Percentiles rank a stretch among this genome's conserved stretches.
phyloP scores from a whole-genome alignment of 1,284 basidiomycete genomes.

The Coriolopsis trogii region DNA sequence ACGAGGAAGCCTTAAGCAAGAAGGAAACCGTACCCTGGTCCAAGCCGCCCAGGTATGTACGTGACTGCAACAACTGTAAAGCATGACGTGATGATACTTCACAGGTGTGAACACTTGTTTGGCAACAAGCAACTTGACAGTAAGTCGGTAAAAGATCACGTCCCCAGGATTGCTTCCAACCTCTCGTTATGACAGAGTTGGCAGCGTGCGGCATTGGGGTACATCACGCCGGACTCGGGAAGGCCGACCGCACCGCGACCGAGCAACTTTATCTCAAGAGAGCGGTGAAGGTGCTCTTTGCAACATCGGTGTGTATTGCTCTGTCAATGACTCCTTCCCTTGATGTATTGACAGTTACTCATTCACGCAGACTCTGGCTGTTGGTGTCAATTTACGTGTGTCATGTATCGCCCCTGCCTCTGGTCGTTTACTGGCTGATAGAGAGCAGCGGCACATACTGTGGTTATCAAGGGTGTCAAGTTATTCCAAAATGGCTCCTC shows the following conservation, averaged over 20 bases:
- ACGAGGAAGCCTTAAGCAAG: slow-evolving; percentile 54
- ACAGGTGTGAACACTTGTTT: slow-evolving; percentile 57
- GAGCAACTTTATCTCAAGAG: slow-evolving; percentile 75
- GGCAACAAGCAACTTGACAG: slow-evolving; percentile 65
- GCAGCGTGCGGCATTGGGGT: slow-evolving; percentile 74
- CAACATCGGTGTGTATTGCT: slow-evolving; percentile 60
- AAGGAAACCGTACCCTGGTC: slow-evolving; percentile 67
- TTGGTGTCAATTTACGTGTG: slow-evolving; percentile 87
- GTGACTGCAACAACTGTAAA: background rate
- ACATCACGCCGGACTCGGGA: slow-evolving; percentile 85
- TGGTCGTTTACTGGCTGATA: background rate
- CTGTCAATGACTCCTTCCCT: slow-evolving; percentile 6
- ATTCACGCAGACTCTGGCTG: slow-evolving; percentile 71
- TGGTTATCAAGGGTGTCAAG: slow-evolving; percentile 83
- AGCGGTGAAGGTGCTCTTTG: slow-evolving; percentile 66
- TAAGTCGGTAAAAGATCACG: slow-evolving; percentile 38
- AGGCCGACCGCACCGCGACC: slow-evolving; percentile 69
- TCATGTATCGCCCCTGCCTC: slow-evolving; percentile 1
- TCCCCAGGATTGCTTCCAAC: background rate
- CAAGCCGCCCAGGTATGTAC: slow-evolving; percentile 48
- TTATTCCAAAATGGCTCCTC: slow-evolving; percentile 65
- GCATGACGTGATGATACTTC: background rate
- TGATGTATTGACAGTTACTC: background rate
- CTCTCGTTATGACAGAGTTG: slow-evolving; percentile 47
- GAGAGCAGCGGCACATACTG: slow-evolving; percentile 70